Conservation (phyloP, 2,329 filamentous ascomycete species). For the Ustulina deusta region DNA sequence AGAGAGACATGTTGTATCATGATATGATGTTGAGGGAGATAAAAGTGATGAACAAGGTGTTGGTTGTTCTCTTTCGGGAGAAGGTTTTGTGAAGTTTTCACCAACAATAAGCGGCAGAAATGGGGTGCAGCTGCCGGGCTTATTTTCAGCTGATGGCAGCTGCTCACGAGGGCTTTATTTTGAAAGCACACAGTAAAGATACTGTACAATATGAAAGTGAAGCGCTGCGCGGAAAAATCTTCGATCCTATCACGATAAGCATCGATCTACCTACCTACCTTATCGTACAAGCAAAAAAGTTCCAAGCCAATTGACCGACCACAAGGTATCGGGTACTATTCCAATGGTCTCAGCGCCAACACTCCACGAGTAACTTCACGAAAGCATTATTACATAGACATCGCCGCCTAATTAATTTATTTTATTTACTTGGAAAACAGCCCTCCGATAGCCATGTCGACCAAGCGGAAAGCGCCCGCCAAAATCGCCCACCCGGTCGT, state of each 20-base stretch:
- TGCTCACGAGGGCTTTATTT: not conserved
- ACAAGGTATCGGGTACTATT: slow-evolving; percentile 10
- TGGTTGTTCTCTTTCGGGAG: slow-evolving; percentile 3
- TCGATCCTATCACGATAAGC: slow-evolving; percentile 38
- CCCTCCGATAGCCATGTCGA: slow-evolving; percentile 59
- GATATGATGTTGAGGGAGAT: slow-evolving; percentile 1
- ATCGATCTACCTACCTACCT: slow-evolving; percentile 24
- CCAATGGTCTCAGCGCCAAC: slow-evolving; percentile 15
- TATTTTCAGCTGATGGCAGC: not conserved
- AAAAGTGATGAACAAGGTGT: not conserved
- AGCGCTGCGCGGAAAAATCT: slow-evolving; percentile 36
- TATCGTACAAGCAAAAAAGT: slow-evolving; percentile 41
- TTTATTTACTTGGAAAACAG: slow-evolving; percentile 5
- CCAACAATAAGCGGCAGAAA: not conserved
- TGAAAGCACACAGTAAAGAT: too few species aligned
- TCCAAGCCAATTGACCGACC: slow-evolving; percentile 27
- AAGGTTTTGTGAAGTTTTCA: not conserved
- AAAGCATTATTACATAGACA: slow-evolving; percentile 15
- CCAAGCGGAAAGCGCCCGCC: slow-evolving; percentile 70
- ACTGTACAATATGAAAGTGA: not conserved
- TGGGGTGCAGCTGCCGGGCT: not conserved
- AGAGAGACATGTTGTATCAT: not conserved
- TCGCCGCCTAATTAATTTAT: not conserved
- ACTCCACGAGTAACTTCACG: slow-evolving; percentile 13
- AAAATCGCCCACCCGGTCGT: slow-evolving; percentile 68